Evolutionary conservation across 768 basidiomycete genomes (phyloP), one percentile per base, ranked within the genome.

Genomic region (Butyriboletus loyo): DNA sequence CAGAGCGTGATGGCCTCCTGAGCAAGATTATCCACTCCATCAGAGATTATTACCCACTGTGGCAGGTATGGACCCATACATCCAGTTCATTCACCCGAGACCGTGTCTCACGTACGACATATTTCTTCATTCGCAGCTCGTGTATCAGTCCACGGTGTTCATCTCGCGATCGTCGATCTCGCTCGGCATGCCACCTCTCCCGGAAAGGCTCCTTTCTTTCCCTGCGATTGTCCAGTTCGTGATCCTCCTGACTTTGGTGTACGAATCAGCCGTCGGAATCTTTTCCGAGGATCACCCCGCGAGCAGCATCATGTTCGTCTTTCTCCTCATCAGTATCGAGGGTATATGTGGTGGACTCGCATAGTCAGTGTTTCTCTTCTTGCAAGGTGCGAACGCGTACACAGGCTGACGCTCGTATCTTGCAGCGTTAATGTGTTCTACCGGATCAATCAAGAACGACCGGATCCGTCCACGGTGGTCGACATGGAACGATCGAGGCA

Each of bases 1-100:
- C 75, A 1, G 79, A 82, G 7, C 71, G 73, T 5, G 75, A 86
- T 54, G 78, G 82, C 49, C 45, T 92, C 13, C 75, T 96, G 45
- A 82, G 85, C 64, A 82, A 78, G 64, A 78, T 98, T 53, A 90
- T 98, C 51, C 84, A 89, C 61, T 85, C 83, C 1, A 77, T 93
- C 19, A 79, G 92, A 34, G 96, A 98, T 64, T 98, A 94, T 66
- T 98, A 98, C 71, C 94, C 94, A 2, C 79, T 96, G 36, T 97
- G 93, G 90, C 91, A 92, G 85, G 89, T 87, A 55, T 24, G 77
- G 19, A 13, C 35, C 1, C 6, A 63, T 56, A 57, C 54, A 42
- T 52, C 52, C 17, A 37, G 3, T 31, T 19, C 42, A 24, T 50
- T 42, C 44, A 25, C 44, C 14, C 15, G 22, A 48, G 17, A 49